phyloP scores from a whole-genome alignment of 1,284 basidiomycete genomes.

The Ceratobasidium sp. region DNA sequence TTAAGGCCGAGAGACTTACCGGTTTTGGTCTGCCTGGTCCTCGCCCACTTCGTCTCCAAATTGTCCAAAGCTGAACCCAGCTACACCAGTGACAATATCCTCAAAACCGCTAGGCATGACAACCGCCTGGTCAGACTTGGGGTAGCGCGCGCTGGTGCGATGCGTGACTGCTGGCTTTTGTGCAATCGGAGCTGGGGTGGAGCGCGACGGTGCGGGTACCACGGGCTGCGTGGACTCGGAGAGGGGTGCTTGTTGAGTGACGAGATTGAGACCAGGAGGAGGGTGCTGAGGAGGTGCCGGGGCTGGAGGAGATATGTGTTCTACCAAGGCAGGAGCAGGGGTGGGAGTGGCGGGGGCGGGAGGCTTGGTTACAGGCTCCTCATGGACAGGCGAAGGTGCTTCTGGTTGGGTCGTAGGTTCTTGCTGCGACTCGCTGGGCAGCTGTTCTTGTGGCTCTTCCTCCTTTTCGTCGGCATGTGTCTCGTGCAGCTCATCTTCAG shows the following conservation, averaged over 20 bases:
- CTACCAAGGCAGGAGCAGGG: conserved; percentile 26
- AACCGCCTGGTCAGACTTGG: conserved; percentile 31
- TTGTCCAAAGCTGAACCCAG: conserved; percentile 29
- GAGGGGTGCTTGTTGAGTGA: conserved; percentile 4
- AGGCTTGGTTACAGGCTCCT: conserved; percentile 51
- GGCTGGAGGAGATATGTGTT: conserved; percentile 28
- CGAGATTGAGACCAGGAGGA: conserved; percentile 35
- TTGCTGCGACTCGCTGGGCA: background rate
- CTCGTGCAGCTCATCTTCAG: background rate
- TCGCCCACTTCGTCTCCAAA: conserved; percentile 19
- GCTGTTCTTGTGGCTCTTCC: background rate
- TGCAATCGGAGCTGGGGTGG: background rate
- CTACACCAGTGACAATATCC: conserved; percentile 17
- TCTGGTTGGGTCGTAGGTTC: conserved; percentile 46
- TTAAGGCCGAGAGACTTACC: background rate
- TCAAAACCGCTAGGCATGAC: conserved; percentile 36
- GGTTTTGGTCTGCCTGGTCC: background rate
- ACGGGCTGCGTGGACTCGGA: background rate
- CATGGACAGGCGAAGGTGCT: conserved; percentile 51
- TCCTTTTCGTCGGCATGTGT: background rate
- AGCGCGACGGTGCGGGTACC: background rate
- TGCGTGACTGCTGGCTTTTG: conserved; percentile 3
- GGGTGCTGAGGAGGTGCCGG: conserved; percentile 41
- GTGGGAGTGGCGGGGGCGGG: conserved; percentile 47
- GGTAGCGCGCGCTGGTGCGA: conserved; percentile 23